Conservation (phyloP, 2,329 filamentous ascomycete genomes). For the Alternaria ventricosa region DNA sequence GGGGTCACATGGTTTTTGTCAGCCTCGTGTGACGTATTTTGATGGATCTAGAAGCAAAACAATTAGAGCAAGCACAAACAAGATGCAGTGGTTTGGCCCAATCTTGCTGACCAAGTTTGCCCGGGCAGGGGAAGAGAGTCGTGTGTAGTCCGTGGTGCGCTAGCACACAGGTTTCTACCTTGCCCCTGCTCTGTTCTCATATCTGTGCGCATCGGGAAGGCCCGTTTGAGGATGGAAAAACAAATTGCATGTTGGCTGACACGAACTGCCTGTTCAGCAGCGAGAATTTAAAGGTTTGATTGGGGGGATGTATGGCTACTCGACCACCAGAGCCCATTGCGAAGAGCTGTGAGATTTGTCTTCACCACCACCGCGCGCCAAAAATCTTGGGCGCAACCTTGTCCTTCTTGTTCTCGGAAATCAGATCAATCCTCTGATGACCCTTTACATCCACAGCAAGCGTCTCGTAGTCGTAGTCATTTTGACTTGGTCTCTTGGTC, state of each 20-base stretch:
- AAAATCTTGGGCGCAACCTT: constrained; percentile 46
- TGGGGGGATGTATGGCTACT: background rate
- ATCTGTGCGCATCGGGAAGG: background rate
- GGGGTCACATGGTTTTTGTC: background rate
- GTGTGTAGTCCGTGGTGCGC: background rate
- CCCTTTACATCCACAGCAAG: constrained; percentile 82
- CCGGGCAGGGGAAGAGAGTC: background rate
- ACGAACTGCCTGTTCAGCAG: background rate
- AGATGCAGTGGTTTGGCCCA: too few relatives aligned
- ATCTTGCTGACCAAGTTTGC: background rate
- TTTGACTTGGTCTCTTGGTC: constrained; percentile 68
- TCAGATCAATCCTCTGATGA: constrained; percentile 54
- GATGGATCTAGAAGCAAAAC: background rate
- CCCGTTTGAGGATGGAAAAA: background rate
- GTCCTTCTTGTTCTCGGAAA: constrained; percentile 34
- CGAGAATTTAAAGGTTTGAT: background rate
- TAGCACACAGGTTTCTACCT: background rate
- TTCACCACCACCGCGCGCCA: constrained; percentile 46
- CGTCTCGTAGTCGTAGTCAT: constrained; percentile 78
- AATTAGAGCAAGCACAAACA: background rate
- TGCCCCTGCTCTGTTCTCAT: background rate
- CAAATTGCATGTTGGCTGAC: background rate
- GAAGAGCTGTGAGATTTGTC: background rate
- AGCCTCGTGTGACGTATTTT: background rate
- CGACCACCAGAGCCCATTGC: background rate